Evolutionary conservation across 768 basidiomycete species (phyloP), one percentile per base, ranked within the genome.

Genomic region (Russula griseocarnosa): DNA sequence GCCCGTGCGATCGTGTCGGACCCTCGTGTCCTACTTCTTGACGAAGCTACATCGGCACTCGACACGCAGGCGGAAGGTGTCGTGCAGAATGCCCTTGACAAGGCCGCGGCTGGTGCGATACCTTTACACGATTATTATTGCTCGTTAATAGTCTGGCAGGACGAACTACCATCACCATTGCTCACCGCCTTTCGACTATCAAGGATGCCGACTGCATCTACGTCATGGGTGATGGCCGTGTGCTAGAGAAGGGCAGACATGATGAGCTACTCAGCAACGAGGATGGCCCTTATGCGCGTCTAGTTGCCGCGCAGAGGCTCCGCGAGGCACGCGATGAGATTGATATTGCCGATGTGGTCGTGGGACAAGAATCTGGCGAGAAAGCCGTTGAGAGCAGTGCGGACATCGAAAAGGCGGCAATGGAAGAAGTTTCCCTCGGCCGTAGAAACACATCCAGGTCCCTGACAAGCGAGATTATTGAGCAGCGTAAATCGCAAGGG

Each of bases 271-370:
- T 79, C 10, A 26, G 40, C 40, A 69, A 80, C 52, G 73, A 79
- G 38, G 78, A 81, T 9, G 83, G 90, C 54, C 78, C 88, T 3
- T 93, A 93, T 74, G 74, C 84, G 1, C 79, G 81, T 24, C 83
- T 93, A 9, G 90, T 92, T 6, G 82, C 83, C 26, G 85, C 91
- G 0, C 90, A 92, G 77, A 84, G 79, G 66, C 79, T 93, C 4
- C 85, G 87, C 18, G 88, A 90, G 70, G n/a, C 57, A 16, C 61
- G 58, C 10, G 63, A 71, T 34, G 20, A 16, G 66, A 34, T 73
- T 51, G 65, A 11, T 16, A 6, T 46, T 1, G 70, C 70, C 8
- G 71, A 68, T 13, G 65, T n/a, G 7, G 59, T 60, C 3, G 59
- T 34, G 1, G 60, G 16, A 1, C 49, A 59, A 1, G 46, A 59